Evolutionary conservation across 2,329 filamentous ascomycete species (phyloP).

Genomic region (Exserohilum rostratum): DNA sequence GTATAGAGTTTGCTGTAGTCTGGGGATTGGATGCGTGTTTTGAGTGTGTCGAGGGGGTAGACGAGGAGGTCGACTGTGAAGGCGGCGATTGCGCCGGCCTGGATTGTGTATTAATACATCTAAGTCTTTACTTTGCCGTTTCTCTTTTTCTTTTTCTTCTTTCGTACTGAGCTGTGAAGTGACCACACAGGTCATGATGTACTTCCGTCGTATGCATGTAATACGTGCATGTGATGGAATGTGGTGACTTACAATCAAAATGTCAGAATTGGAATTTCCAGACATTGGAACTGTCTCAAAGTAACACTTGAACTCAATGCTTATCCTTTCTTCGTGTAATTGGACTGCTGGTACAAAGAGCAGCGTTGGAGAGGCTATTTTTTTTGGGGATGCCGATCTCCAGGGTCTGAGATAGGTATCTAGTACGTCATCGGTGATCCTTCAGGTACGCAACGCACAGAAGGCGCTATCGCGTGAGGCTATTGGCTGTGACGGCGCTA

Average conservation of each 20-base stretch:
- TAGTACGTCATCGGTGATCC: slow-evolving; percentile 3
- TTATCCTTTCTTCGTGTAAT: no score
- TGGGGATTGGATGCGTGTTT: slow-evolving; percentile 81
- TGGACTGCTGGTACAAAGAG: background rate
- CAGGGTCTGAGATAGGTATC: background rate
- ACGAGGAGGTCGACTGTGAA: slow-evolving; percentile 85
- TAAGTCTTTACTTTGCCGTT: background rate
- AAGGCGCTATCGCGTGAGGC: no score
- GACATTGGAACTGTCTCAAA: background rate
- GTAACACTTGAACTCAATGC: no score
- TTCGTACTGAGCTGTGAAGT: no score
- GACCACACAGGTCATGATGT: background rate
- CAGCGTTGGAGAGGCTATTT: background rate
- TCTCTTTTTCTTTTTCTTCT: background rate
- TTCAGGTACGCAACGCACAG: background rate
- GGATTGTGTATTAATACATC: background rate
- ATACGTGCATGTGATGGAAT: background rate
- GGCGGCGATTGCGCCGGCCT: slow-evolving; percentile 85
- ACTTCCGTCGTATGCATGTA: background rate
- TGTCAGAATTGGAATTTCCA: background rate
- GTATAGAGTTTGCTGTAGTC: slow-evolving; percentile 73
- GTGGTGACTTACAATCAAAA: background rate
- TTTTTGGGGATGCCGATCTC: background rate
- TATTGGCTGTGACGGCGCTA: no score
- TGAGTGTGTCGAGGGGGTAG: slow-evolving; percentile 88